Evolutionary conservation across 352 stramenopile genomes (phyloP), one percentile per base, ranked within the genome.

Genomic region (Phytopythium kandeliae): DNA sequence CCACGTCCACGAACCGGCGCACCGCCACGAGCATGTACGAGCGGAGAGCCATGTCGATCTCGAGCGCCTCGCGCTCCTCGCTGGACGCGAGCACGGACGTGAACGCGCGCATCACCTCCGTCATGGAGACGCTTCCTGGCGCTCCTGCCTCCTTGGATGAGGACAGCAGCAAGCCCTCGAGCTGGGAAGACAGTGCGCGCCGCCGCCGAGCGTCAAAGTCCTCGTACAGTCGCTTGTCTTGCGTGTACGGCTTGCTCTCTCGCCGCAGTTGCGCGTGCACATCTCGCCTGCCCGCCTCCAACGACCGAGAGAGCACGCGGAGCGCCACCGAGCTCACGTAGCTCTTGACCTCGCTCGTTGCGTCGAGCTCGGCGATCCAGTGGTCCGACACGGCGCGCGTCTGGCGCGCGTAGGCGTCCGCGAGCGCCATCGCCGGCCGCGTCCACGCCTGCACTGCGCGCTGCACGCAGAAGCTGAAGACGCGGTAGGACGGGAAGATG

Each of bases 241-340:
- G 69, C 12, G 62, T 78, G 35, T 74, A 74, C 19, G 65, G 69
- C 9, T 62, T 54, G n/a, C 51, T 48, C 62, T 76, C 69, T 15
- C 57, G 37, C 13, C 60, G 38, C 7, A 79, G 46, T 21, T 68
- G 28, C 10, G 56, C 33, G 9, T 52, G 3, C 5, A 76, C 24
- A 31, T 68, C 53, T 0, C 22, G 22, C 31, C 63, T 42, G 17
- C 56, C 63, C 30, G 22, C 16, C 8, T 44, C 44, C 12, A 54
- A 28, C 25, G 69, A 35, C 4, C 4, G 34, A 1, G 37, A 21
- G 24, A 74, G 52, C 31, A 60, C 45, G 17, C 31, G 24, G 4
- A 48, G 30, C 15, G 41, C 65, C 30, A 53, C 54, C 2, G 37
- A 28, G 7, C 62, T 45, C 4, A 74, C 48, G n/a, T 65, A 66